These are phyloP conservation scores for Talaromyces amestolkiae DNA, from an alignment of 2,329 filamentous ascomycete species.

Conservation along the genomic window DNA sequence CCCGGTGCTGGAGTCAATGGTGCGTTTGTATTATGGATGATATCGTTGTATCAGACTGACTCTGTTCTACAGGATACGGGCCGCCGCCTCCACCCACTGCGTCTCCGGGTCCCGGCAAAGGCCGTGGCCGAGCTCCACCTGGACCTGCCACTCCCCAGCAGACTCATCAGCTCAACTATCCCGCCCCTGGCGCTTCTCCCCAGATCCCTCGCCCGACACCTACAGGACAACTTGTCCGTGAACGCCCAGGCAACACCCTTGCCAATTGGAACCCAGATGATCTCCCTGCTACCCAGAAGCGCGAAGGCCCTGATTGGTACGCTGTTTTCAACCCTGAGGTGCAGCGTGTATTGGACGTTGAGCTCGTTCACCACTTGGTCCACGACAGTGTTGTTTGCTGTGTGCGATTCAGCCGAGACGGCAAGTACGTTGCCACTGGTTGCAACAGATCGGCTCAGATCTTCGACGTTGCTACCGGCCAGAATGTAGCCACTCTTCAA, in stretches of 20 bases:
- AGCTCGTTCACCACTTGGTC: constrained; percentile 85
- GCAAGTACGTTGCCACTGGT: constrained; percentile 91
- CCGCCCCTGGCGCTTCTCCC: constrained; percentile 76
- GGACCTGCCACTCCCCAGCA: constrained; percentile 87
- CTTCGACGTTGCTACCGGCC: constrained; percentile 84
- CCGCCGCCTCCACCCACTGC: constrained; percentile 78
- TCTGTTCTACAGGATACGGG: constrained; percentile 61
- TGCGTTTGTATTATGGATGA: constrained; percentile 36
- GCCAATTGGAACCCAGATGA: constrained; percentile 85
- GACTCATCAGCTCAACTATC: constrained; percentile 81
- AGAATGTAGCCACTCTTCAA: constrained; percentile 85
- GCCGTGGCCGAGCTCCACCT: constrained; percentile 62
- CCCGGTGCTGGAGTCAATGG: constrained; percentile 62
- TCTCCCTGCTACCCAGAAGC: constrained; percentile 81
- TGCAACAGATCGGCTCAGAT: constrained; percentile 99
- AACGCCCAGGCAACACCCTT: constrained; percentile 65
- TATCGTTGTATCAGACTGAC: constrained; percentile 40
- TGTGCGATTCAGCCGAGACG: constrained; percentile 92
- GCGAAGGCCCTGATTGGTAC: constrained; percentile 88
- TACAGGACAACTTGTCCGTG: constrained; percentile 51
- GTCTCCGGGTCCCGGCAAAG: constrained; percentile 79
- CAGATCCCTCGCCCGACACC: constrained; percentile 83
- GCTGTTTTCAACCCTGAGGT: constrained; percentile 94
- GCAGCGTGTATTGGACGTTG: constrained; percentile 84
- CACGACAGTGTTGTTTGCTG: constrained; percentile 98